Evolutionary conservation across 2,329 filamentous ascomycete genomes (phyloP), one percentile per base, ranked within the genome.

Genomic region (Colletotrichum sp.): DNA sequence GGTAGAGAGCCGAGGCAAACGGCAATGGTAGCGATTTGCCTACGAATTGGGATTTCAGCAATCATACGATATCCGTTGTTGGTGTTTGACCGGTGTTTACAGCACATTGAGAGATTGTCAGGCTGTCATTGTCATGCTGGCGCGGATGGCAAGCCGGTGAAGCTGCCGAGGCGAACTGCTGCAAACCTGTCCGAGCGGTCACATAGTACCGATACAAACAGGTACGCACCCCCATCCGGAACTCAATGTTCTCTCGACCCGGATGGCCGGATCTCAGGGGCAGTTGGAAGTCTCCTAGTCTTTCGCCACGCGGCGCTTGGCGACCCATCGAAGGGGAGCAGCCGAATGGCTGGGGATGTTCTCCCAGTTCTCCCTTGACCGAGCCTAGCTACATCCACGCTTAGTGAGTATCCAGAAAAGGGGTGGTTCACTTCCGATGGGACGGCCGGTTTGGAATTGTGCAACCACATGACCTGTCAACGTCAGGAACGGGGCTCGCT

Each of bases 321-420:
- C 62, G 76, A 71, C 76, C 76, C 76, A 77, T 71, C 59, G 18
- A 77, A 75, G 76, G 75, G 76, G 76, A 77, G 59, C 69, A 77
- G 76, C 76, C 76, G 76, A 77, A 77, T 77, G 76, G 76, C 48
- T 77, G 76, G 75, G 76, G 71, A 77, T 76, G 55, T 48, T 60
- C 60, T 66, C 39, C 48, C 36, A 67, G 28, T 55, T 52, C 60
- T 65, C 69, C 74, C 69, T 72, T 67, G 74, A 62, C 65, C 32
- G 66, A 74, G 57, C 22, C 74, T 70, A 76, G 44, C 75, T 72
- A n/a, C 55, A 64, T 75, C 39, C 52, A 39, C 69, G 52, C 22
- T 36, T 52, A 52, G 72, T 64, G 63, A 59, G 63, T 57, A 68
- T 59, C 67, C 62, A 73, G 60, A 75, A 70, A 70, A 76, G 71